phyloP scores from a whole-genome alignment of 1,284 basidiomycete species.

The Vanrija pseudolonga region DNA sequence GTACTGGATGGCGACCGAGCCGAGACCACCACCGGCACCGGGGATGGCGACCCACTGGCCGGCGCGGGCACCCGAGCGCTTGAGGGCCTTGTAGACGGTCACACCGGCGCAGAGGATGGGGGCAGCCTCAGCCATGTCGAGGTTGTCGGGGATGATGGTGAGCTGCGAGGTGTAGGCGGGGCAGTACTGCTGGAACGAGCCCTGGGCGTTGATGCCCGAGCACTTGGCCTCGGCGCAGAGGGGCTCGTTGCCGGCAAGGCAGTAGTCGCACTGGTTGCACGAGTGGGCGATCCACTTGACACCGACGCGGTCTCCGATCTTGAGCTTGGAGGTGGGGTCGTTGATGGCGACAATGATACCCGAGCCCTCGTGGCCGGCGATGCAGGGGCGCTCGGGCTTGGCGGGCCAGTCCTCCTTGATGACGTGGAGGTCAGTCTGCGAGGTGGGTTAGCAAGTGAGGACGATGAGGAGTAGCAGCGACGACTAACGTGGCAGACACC shows the following conservation, averaged over 20 bases:
- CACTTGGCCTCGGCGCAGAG: constrained; percentile 59
- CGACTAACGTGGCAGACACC: constrained; percentile 51
- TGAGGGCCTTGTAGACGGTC: constrained; percentile 70
- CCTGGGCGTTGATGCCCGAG: constrained; percentile 61
- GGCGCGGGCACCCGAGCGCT: constrained; percentile 64
- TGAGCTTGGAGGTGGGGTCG: constrained; percentile 56
- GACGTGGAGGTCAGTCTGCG: constrained; percentile 74
- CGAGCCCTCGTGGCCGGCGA: constrained; percentile 61
- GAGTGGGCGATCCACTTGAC: constrained; percentile 76
- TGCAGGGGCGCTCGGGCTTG: constrained; percentile 62
- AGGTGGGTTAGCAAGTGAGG: constrained; percentile 27
- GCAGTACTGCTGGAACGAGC: constrained; percentile 33
- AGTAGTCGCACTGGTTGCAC: constrained; percentile 69
- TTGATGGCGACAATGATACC: constrained; percentile 71
- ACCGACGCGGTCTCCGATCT: constrained; percentile 56
- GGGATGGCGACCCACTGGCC: constrained; percentile 77
- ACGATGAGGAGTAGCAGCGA: background rate
- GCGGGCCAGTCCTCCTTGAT: constrained; percentile 67
- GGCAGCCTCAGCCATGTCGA: constrained; percentile 67
- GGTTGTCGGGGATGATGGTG: constrained; percentile 66
- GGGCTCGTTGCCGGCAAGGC: constrained; percentile 64
- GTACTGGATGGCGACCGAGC: constrained; percentile 65
- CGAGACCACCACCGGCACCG: constrained; percentile 51
- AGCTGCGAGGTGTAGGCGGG: constrained; percentile 61
- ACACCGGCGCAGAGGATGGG: constrained; percentile 72